Evolutionary conservation across 2,329 filamentous ascomycete genomes (phyloP).

Genomic region (Fusarium camptoceras): DNA sequence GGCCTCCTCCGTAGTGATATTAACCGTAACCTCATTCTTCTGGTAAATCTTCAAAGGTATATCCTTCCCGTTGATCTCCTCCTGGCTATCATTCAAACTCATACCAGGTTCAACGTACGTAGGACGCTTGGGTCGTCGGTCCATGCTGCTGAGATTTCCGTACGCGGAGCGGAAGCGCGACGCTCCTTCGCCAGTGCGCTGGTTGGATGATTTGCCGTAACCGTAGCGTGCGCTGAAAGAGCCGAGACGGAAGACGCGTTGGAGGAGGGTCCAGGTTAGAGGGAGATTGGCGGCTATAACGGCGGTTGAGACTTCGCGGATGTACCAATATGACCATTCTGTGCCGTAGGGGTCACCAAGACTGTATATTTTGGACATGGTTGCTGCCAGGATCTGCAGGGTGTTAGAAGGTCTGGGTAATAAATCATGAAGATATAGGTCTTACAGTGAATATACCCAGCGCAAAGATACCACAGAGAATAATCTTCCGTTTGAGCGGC

Average conservation of each 20-base stretch:
- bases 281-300: slow-evolving; percentile 59
- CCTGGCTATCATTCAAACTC: slow-evolving; percentile 51
- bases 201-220: slow-evolving; percentile 43
- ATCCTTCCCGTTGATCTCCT: slow-evolving; percentile 51
- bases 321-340: slow-evolving; percentile 59
- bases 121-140: slow-evolving; percentile 3
- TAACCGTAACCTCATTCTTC: slow-evolving; percentile 50
- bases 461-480: slow-evolving; percentile 60
- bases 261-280: slow-evolving; percentile 57
- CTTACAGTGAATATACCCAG: slow-evolving; percentile 59
- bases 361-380: slow-evolving; percentile 57
- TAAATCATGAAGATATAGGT: fast-evolving
- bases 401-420: fast-evolving
- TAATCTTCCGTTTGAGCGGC: slow-evolving; percentile 61
- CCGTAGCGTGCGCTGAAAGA: slow-evolving; percentile 43
- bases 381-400: slow-evolving; percentile 39
- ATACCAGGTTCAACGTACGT: slow-evolving; percentile 35
- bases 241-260: slow-evolving; percentile 51
- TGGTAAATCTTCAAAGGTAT: slow-evolving; percentile 55
- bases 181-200: slow-evolving; percentile 41
- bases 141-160: slow-evolving; percentile 43
- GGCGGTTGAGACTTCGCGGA: slow-evolving; percentile 60
- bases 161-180: slow-evolving; percentile 40
- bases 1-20: slow-evolving; percentile 41
- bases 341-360: slow-evolving; percentile 54